Percentiles rank a stretch among this genome's conserved stretches.
Evolutionary conservation across 306 rosid genomes (phyloP).

Genomic region (Cotoneaster glaucophyllus): DNA sequence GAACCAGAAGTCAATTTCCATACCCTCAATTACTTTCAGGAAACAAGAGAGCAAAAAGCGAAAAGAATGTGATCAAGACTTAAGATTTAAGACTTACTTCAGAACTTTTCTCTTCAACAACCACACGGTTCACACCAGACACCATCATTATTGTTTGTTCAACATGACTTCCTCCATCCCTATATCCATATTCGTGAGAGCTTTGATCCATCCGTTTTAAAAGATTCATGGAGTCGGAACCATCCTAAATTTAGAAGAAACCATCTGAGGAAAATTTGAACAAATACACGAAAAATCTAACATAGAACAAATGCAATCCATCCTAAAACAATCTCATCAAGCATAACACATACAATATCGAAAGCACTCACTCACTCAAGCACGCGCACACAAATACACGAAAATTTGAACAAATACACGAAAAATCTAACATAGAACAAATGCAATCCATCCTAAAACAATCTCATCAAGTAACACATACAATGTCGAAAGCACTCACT

Average conservation of each 20-base stretch:
- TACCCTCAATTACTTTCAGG: background rate
- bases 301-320: no score
- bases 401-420: background rate
- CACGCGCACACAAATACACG: background rate
- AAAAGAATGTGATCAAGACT: background rate
- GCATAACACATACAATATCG: background rate
- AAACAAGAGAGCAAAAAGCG: background rate
- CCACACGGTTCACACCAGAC: conserved; percentile 24
- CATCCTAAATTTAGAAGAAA: conserved; percentile 42
- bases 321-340: background rate
- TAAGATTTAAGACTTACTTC: conserved; percentile 45
- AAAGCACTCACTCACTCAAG: background rate
- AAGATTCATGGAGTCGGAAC: conserved; percentile 31
- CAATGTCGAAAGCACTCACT: background rate
- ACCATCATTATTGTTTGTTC: conserved; percentile 63
- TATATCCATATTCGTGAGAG: conserved; percentile 37
- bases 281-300: background rate
- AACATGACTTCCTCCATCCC: conserved; percentile 47
- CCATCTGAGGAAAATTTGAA: conserved; percentile 13
- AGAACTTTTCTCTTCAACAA: conserved; percentile 32
- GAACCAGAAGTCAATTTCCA: conserved; percentile 38
- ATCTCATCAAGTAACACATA: background rate
- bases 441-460: background rate
- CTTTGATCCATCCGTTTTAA: conserved; percentile 36
- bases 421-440: background rate